Evolutionary conservation across 192 early-diverging fungal genomes (phyloP).

Genomic region (Gamsiella multidivaricata): DNA sequence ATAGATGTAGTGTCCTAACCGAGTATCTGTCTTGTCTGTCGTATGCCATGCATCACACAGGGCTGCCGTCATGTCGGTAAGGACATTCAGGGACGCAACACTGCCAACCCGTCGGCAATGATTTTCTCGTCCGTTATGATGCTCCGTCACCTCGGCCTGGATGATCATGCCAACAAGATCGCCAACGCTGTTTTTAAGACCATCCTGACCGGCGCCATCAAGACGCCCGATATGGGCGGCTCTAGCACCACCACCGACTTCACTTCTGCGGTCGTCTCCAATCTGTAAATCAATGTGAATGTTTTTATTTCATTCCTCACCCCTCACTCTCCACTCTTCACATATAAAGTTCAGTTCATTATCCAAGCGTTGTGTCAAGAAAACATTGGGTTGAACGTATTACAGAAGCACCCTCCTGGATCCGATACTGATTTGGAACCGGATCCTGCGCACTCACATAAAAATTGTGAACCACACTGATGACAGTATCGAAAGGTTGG

Average conservation of each 20-base stretch:
- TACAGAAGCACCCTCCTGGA: conserved; percentile 5
- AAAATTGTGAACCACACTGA: conserved; percentile 27
- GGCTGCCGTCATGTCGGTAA: conserved; percentile 97
- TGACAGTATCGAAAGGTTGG: conserved; percentile 29
- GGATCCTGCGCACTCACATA: neutral
- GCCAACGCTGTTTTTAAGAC: conserved; percentile 90
- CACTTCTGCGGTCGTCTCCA: conserved; percentile 86
- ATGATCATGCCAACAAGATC: conserved; percentile 90
- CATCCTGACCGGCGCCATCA: conserved; percentile 76
- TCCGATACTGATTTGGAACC: neutral
- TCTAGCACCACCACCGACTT: conserved; percentile 90
- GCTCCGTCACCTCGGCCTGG: conserved; percentile 93
- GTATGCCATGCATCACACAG: conserved; percentile 17
- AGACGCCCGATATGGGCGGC: conserved; percentile 93
- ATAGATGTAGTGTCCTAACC: conserved; percentile 8
- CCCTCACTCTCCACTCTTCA: conserved; percentile 3
- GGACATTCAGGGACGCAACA: conserved; percentile 94
- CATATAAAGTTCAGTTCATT: too few species aligned
- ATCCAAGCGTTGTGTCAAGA: too few species aligned
- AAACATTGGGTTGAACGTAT: neutral
- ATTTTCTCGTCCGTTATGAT: conserved; percentile 93
- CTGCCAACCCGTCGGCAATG: conserved; percentile 95
- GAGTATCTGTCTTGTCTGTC: neutral
- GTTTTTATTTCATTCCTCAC: neutral
- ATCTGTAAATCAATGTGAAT: conserved; percentile 67